phyloP scores from a whole-genome alignment of 805 yeast genomes.

The Sugiyamaella smithiae region DNA sequence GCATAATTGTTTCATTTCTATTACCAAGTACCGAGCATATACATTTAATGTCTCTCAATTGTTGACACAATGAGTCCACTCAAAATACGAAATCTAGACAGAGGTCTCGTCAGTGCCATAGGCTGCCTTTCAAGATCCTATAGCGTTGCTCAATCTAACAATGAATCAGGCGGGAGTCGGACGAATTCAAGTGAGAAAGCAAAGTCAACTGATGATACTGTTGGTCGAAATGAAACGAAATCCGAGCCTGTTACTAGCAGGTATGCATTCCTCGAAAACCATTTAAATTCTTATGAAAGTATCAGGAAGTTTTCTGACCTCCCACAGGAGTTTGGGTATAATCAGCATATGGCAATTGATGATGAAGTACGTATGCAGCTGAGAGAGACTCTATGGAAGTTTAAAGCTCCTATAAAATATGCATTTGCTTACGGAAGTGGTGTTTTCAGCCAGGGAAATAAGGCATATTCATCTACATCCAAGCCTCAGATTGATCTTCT shows the following conservation, averaged over 20 bases:
- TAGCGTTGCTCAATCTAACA: too few species aligned
- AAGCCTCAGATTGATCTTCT: slow-evolving; percentile 83
- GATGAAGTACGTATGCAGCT: slow-evolving; percentile 45
- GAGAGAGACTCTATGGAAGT: slow-evolving; percentile 49
- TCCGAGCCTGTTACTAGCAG: neutral
- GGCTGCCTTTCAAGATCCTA: too few species aligned
- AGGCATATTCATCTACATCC: slow-evolving; percentile 17
- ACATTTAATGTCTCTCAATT: too few species aligned
- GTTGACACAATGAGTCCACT: too few species aligned
- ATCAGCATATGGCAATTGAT: slow-evolving; percentile 53
- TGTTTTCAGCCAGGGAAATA: slow-evolving; percentile 73
- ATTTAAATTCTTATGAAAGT: slow-evolving; percentile 42
- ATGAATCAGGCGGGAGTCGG: too few species aligned
- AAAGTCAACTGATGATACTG: too few species aligned
- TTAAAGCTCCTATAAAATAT: slow-evolving; percentile 68
- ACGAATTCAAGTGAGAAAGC: too few species aligned
- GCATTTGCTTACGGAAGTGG: slow-evolving; percentile 96
- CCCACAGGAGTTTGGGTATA: slow-evolving; percentile 57
- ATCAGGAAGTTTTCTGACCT: slow-evolving; percentile 45
- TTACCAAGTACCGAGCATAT: too few species aligned
- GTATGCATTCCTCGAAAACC: slow-evolving; percentile 13
- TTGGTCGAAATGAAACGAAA: too few species aligned
- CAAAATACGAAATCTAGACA: too few species aligned
- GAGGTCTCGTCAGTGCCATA: too few species aligned
- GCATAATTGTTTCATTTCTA: too few species aligned